Evolutionary conservation across 768 basidiomycete genomes (phyloP), one percentile per base, ranked within the genome.

Genomic region (Sarcomyxa edulis): DNA sequence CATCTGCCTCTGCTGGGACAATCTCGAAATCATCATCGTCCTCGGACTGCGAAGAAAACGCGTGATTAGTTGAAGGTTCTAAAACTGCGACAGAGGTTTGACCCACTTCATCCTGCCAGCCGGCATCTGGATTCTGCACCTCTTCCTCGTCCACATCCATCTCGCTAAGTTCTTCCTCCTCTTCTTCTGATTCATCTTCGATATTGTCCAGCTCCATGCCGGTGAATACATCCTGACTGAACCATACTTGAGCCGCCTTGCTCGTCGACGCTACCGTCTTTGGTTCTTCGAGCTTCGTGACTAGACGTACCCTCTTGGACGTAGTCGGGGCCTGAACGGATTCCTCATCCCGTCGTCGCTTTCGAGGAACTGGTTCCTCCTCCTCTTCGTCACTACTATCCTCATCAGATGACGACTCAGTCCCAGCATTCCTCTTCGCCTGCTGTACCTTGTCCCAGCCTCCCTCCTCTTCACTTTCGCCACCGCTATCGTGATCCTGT

Each of bases 221-320:
- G 35, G 78, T 72, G 69, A 99, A 99, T 30, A 96, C 61, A 35
- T 86, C 84, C 60, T 96, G 95, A 47, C 86, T 83, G 63, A 97
- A 99, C 96, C 96, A 99, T n/a, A 97, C 57, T 49, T 84, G 74
- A 2, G 92, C 76, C 31, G 81, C 71, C 32, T 72, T 72, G 48
- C 72, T 78, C 9, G 54, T 52, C 10, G 62, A 53, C 1, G 54
- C 49, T n/a, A n/a, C n/a, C 12, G 49, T 39, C 43, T 60, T 54
- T 0, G 67, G 61, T 24, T 55, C 59, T 15, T 67, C 66, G 23
- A 77, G 64, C 22, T 70, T 66, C 2, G 71, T 68, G 25, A 78
- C 54, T 10, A 85, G 61, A 28, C 74, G 71, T 14, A 61, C 56
- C 35, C 74, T 76, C 56, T 84, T 84, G 24, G 60, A 60, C 29